phyloP scores from a whole-genome alignment of 2,329 filamentous ascomycete genomes.

The Epichloe scottii region DNA sequence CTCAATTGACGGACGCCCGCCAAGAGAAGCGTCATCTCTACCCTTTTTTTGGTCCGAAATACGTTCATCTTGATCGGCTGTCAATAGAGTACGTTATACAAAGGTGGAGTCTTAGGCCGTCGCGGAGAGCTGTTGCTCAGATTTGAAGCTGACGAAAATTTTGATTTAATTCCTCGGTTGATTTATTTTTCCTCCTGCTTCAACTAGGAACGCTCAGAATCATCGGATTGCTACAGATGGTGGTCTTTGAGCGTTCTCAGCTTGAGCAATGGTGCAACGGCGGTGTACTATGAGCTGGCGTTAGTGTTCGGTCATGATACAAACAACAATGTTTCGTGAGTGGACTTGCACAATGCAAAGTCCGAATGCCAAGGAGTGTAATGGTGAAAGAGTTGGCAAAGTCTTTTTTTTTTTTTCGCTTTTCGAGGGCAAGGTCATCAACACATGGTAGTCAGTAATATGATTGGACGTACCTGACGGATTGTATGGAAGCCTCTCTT shows the following conservation, averaged over 20 bases:
- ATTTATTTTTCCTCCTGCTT: neutral
- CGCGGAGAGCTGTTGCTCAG: neutral
- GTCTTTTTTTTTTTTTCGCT: neutral
- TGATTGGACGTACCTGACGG: neutral
- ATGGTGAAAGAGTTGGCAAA: neutral
- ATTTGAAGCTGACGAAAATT: neutral
- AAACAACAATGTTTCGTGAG: neutral
- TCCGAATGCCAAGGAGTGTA: neutral
- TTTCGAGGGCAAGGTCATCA: neutral
- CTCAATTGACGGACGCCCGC: conserved; percentile 39
- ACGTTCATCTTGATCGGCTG: conserved; percentile 47
- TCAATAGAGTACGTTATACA: neutral
- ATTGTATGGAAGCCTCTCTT: neutral
- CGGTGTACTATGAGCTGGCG: neutral
- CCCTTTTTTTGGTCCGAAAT: conserved; percentile 62
- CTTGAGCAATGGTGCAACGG: neutral
- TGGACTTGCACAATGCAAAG: neutral
- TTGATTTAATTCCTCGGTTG: neutral
- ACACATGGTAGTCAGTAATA: neutral
- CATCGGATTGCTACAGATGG: neutral
- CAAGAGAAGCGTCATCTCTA: conserved; percentile 39
- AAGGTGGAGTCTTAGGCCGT: neutral
- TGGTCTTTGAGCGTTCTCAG: neutral
- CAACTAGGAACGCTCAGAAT: neutral
- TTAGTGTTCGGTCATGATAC: neutral